Conservation (phyloP, 1,284 basidiomycete species). For the Moesziomyces globuligerus region DNA sequence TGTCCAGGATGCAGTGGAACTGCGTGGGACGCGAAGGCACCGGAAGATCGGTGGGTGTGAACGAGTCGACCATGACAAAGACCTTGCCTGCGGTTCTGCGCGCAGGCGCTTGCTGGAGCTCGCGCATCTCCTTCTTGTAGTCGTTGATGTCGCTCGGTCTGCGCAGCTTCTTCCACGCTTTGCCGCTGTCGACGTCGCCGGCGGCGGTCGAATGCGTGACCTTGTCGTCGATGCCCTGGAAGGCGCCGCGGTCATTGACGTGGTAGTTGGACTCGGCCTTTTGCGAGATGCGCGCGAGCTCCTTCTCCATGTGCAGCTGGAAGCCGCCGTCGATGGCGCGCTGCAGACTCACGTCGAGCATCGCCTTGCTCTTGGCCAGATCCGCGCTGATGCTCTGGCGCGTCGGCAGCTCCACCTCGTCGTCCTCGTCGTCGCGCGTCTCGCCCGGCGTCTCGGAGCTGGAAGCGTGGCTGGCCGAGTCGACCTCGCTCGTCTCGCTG, state of each 20-base stretch:
- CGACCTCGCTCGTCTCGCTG: constrained; percentile 3
- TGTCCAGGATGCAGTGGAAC: constrained; percentile 90
- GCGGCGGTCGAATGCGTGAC: constrained; percentile 76
- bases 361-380: constrained; percentile 49
- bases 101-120: constrained; percentile 78
- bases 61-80: constrained; percentile 77
- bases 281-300: constrained; percentile 57
- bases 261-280: constrained; percentile 70
- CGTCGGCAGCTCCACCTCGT: constrained; percentile 38
- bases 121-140: constrained; percentile 85
- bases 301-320: constrained; percentile 53
- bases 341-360: constrained; percentile 55
- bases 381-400: constrained; percentile 53
- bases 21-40: constrained; percentile 72
- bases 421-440: constrained; percentile 20
- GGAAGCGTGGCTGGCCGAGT: constrained; percentile 9
- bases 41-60: constrained; percentile 57
- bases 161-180: constrained; percentile 86
- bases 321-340: constrained; percentile 55
- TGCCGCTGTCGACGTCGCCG: constrained; percentile 82
- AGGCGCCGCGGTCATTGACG: constrained; percentile 60
- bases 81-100: constrained; percentile 88
- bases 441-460: constrained; percentile 12
- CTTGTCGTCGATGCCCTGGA: constrained; percentile 62
- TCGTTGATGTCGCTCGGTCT: constrained; percentile 96